Base-by-base conservation (phyloP, 1,284 basidiomycete genomes). In the Ustilago vetiveriae region DNA sequence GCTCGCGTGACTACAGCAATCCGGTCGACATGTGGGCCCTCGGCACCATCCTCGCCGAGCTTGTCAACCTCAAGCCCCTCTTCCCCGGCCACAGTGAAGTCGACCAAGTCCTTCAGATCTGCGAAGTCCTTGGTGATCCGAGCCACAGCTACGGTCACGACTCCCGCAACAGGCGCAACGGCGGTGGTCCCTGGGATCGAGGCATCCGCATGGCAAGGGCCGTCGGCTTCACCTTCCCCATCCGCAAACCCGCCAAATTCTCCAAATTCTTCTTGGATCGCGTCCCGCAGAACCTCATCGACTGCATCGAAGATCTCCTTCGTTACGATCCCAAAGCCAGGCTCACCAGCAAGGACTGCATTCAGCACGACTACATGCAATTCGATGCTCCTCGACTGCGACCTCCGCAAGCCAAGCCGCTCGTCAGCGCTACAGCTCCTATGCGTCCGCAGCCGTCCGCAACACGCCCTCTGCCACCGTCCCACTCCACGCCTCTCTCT, bases 21-120 rank as follows among this genome's bases (percentile, higher is more conserved):
- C 93, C 96, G 0, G 95, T 99, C 30, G 96, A 99, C 82, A 92
- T 98, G 90, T 99, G 96, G 96, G 96, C 96, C 1, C 85, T 99
- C 41, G 96, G 96, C 21, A 95, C 96, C 5, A 99, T 99, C 82
- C 90, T 98, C 85, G 92, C 94, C 8, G 96, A 99, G 83, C 86
- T 98, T 53, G 87, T 97, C 83, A 98, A 94, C 79, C 87, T 99
- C 63, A 90, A 92, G 72, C 95, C 96, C 0, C 85, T 99, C 24
- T 98, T 99, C 82, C 95, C 96, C n/a, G 96, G 96, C n/a, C 88
- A 90, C 53, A 90, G 89, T 81, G 94, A 97, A 82, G 86, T 93
- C 44, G 95, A 98, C 84, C 96, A 98, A 83, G 89, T 98, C 22
- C 88, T 88, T 56, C 87, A 89, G 79, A 97, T 98, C 57, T 92